Conservation (phyloP, 2,329 filamentous ascomycete species). For the Dothistroma pini region DNA sequence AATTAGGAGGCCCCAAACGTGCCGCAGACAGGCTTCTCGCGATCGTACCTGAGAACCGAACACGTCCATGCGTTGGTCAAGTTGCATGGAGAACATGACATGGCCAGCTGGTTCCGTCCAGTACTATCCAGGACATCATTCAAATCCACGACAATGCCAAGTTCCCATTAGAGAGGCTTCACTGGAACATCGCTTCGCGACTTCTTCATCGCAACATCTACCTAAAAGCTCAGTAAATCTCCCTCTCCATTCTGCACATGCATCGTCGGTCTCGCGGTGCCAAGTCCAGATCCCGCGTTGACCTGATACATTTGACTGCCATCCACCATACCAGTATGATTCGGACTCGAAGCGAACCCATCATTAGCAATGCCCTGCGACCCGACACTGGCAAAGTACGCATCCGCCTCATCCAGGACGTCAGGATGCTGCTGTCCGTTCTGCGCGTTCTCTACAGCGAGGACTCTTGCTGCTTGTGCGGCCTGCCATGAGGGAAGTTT, state of each 20-base stretch:
- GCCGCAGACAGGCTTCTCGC: not conserved
- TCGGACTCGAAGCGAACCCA: conserved; percentile 42
- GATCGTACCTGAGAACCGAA: not conserved
- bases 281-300: conserved; percentile 75
- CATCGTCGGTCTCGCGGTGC: conserved; percentile 67
- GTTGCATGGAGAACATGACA: too few relatives aligned
- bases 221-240: conserved; percentile 36
- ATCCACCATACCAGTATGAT: conserved; percentile 22
- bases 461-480: conserved; percentile 27
- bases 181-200: not conserved
- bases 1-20: not conserved
- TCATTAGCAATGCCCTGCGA: conserved; percentile 66
- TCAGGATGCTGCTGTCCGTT: conserved; percentile 21
- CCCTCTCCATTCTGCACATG: conserved; percentile 51
- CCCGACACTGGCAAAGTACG: conserved; percentile 75
- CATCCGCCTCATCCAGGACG: conserved; percentile 71
- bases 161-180: not conserved
- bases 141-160: too few relatives aligned
- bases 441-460: conserved; percentile 33
- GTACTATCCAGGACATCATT: too few relatives aligned
- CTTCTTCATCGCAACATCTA: not conserved
- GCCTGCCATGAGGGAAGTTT: conserved; percentile 57
- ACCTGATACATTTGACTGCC: conserved; percentile 61
- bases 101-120: too few relatives aligned
- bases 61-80: not conserved